A percentile compares a stretch with the other conserved stretches of the same genome.
Evolutionary conservation across 73 alveolate species (phyloP).

Genomic region (Blepharisma stoltei): DNA sequence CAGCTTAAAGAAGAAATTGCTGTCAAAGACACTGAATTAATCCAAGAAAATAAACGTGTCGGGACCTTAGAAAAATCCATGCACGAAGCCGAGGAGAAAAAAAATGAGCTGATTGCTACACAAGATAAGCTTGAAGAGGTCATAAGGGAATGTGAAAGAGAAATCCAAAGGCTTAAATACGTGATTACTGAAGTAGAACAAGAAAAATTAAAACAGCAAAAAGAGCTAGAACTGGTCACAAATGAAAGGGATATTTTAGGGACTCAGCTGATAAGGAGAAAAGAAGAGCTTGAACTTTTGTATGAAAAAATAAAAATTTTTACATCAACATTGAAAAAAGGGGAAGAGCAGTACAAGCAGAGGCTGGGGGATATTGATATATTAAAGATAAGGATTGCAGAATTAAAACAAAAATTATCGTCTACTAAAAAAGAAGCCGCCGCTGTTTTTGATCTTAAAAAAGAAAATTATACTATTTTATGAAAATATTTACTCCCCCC

Average conservation of each 20-base stretch:
- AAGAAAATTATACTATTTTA: constrained; percentile 81
- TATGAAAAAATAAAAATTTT: constrained; percentile 92
- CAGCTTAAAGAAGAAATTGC: constrained; percentile 89
- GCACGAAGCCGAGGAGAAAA: constrained; percentile 70
- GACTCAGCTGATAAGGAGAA: constrained; percentile 89
- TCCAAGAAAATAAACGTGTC: constrained; percentile 67
- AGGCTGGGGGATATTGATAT: constrained; percentile 80
- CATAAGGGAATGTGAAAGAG: constrained; percentile 44
- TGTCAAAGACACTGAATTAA: constrained; percentile 76
- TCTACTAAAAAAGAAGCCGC: constrained; percentile 72
- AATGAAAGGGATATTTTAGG: constrained; percentile 89
- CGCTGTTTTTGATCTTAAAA: constrained; percentile 75
- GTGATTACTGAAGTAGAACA: constrained; percentile 78
- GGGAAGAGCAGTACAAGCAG: constrained; percentile 80
- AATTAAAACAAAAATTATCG: constrained; percentile 62
- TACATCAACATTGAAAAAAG: constrained; percentile 81
- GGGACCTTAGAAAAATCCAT: constrained; percentile 64
- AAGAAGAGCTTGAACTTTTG: constrained; percentile 85
- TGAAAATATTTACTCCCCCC: no score
- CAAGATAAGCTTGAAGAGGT: constrained; percentile 40
- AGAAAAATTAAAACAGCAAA: constrained; percentile 70
- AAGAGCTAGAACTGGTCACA: constrained; percentile 76
- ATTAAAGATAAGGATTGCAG: constrained; percentile 74
- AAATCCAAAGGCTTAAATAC: constrained; percentile 66
- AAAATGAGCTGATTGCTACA: constrained; percentile 35